Conservation (phyloP, 495 filamentous ascomycete genomes). For the Thermochaetoides thermophila region DNA sequence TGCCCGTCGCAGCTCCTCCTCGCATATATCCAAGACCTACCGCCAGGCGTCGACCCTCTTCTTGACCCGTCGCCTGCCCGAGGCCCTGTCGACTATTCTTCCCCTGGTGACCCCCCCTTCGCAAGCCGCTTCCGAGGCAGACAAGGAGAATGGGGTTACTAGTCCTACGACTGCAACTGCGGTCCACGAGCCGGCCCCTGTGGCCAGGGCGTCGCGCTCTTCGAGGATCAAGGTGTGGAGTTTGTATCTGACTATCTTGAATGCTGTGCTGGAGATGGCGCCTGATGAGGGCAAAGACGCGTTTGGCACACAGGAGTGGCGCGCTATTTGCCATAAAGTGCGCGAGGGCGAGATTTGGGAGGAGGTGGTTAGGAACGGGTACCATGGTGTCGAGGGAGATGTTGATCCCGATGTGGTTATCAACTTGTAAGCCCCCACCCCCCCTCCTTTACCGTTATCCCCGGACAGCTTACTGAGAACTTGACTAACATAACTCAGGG, state of each 20-base stretch:
- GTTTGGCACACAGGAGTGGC: conserved; percentile 77
- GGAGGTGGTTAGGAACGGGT: conserved; percentile 71
- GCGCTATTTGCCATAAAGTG: conserved; percentile 59
- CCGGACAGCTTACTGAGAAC: conserved; percentile 2
- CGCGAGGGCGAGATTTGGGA: conserved; percentile 85
- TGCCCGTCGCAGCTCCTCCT: too few relatives aligned
- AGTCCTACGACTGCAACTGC: too few relatives aligned
- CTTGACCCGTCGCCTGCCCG: conserved; percentile 77
- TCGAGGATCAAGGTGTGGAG: conserved; percentile 93
- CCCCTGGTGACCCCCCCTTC: conserved; percentile 47
- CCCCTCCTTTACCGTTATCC: neutral
- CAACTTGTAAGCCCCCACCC: conserved; percentile 51
- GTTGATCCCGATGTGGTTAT: conserved; percentile 92
- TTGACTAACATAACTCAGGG: conserved; percentile 29
- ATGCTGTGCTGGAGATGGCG: conserved; percentile 75
- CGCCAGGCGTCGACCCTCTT: conserved; percentile 83
- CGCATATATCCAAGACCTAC: conserved; percentile 68
- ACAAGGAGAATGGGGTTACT: too few relatives aligned
- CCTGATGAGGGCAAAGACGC: conserved; percentile 77
- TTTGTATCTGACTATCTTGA: conserved; percentile 83
- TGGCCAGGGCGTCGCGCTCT: conserved; percentile 55
- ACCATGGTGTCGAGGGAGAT: conserved; percentile 71
- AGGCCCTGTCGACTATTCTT: conserved; percentile 68
- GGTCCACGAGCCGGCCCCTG: conserved; percentile 43
- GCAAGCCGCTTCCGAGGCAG: conserved; percentile 22